Evolutionary conservation across 78 protist species (phyloP), one percentile per base, ranked within the genome.

Genomic region (Dictyostelium intermedium): DNA sequence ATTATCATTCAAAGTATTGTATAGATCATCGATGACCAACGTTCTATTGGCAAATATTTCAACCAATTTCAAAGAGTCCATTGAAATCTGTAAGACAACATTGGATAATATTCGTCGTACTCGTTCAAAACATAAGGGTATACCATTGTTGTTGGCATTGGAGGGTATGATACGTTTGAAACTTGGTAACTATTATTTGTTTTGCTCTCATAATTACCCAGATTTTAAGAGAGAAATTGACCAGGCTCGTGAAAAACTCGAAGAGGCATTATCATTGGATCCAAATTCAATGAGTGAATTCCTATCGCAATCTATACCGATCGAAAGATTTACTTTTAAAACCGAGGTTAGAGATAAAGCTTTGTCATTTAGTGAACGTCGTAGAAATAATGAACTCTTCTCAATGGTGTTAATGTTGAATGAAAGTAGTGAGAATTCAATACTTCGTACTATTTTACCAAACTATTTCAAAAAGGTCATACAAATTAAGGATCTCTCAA

Each of bases 101-200:
- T 43, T 76, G 7, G 53, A 39, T 39, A 63, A 35, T 37, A 50
- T 87, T 27, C 41, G 73, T 23, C 78, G 32, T 25, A 27, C 80
- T 11, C 41, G 20, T 18, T 16, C 78, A 79, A 20, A 7, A 16
- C 70, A 56, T 77, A 76, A 32, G 13, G 47, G 60, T n/a, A 25
- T 43, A 23, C 43, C 83, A 14, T 7, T 14, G 1, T 9, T 87
- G 6, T 23, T 87, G 13, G 93, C 83, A 18, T 35, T 87, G 30
- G 47, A 53, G 35, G 84, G 72, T 32, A 87, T 87, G 79, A 60
- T 87, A n/a, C 94, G 83, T 45, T 32, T 56, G 1, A 89, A 89
- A 39, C 43, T 80, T 9, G 94, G 81, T 23, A 80, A 84, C n/a
- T 69, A 70, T 30, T 80, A 69, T 43, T 78, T 89, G 30, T 89